phyloP scores from a whole-genome alignment of 495 filamentous ascomycete genomes.

The Neurospora pannonica region DNA sequence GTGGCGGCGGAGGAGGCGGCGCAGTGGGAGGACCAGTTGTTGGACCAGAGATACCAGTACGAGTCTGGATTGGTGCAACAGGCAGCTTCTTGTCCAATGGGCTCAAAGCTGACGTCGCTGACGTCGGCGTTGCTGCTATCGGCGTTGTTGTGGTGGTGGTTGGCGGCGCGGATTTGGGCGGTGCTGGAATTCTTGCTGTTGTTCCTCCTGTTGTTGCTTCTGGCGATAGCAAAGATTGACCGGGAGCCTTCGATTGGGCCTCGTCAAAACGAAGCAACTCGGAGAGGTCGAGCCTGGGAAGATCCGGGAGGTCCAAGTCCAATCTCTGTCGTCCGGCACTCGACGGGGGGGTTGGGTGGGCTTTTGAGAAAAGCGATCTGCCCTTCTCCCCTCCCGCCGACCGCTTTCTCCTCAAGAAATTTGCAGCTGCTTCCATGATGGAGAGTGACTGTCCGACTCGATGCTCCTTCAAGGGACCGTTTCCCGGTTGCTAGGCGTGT shows the following conservation, averaged over 20 bases:
- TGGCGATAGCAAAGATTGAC: background rate
- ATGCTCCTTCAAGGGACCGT: background rate
- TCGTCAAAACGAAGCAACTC: background rate
- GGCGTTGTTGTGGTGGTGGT: background rate
- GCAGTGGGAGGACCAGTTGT: background rate
- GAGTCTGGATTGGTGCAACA: background rate
- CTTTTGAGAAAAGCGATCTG: conserved; percentile 28
- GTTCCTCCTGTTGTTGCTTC: background rate
- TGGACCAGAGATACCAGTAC: background rate
- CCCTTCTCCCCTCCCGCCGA: conserved; percentile 7
- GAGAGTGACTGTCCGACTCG: background rate
- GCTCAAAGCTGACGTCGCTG: background rate
- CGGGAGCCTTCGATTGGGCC: background rate
- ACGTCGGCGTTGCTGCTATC: background rate
- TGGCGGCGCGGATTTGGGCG: background rate
- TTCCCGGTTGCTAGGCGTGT: background rate
- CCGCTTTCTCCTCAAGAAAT: background rate
- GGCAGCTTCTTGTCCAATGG: background rate
- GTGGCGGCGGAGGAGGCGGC: background rate
- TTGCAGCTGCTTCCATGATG: conserved; percentile 16
- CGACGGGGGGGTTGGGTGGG: conserved; percentile 22
- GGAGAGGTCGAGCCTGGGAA: background rate
- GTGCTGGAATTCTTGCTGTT: background rate
- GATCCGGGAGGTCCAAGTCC: background rate
- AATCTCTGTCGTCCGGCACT: background rate